Base-by-base conservation (phyloP, 2,329 filamentous ascomycete species). In the Curvularia eragrostidis region DNA sequence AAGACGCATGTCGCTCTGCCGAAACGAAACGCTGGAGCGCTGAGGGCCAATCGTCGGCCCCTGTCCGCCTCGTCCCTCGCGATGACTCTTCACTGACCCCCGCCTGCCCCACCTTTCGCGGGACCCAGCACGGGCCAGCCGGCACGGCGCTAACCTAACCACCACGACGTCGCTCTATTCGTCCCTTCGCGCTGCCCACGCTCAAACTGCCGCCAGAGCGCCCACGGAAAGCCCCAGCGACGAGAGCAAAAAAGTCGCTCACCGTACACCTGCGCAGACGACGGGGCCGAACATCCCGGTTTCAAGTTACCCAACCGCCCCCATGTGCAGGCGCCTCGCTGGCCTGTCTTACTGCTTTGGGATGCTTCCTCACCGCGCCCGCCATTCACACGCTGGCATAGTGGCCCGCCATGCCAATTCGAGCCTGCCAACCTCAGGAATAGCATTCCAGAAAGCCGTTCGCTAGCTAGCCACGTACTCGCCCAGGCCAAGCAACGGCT, bases 251-350 rank as follows among this genome's bases (percentile, higher is more conserved):
- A 39, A 42, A 26, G 36, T 48, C 49, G 28, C 49, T 42, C 60
- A 48, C 43, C 48, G 57, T 41, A 52, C 15, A 50, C 30, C n/a
- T 43, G 12, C 32, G 46, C 48, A 41, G 34, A 26, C 26, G 9
- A 24, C 67, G 62, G 65, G 65, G 66, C 67, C 59, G 61, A 65
- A 24, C 10, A 62, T 63, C 64, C 68, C 67, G 67, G 74, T 76
- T 76, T 75, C 73, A 75, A 62, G 61, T 65, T 71, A 63, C 57
- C 73, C 70, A 75, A 63, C 71, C 73, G 72, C 24, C 73, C 71
- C 67, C 65, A 56, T 58, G 58, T 66, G 68, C 68, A 72, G 69
- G 74, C 73, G 73, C 71, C 51, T 73, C 67, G 71, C 71, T 69
- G 49, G 54, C 48, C 58, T 50, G 54, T 61, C 26, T 60, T 68